Evolutionary conservation across 805 yeast genomes (phyloP).

Genomic region (Sugiyamaella smithiae): DNA sequence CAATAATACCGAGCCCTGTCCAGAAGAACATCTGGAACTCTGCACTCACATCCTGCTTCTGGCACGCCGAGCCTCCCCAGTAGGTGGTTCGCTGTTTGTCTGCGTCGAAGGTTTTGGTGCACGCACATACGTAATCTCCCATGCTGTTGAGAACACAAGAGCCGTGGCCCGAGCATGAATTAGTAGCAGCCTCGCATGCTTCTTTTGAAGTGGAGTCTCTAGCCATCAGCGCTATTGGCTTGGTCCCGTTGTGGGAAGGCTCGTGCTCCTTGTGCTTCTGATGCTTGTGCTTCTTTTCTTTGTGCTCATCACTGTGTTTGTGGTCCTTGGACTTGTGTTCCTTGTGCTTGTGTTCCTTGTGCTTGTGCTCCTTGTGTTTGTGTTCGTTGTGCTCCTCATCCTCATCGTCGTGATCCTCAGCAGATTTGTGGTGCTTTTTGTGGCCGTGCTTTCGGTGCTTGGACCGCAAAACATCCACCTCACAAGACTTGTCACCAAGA

Average conservation of each 20-base stretch:
- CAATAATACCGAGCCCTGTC: constrained; percentile 51
- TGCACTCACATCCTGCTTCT: constrained; percentile 63
- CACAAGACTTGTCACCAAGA: constrained; percentile 12
- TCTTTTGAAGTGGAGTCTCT: constrained; percentile 25
- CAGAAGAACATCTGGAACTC: constrained; percentile 69
- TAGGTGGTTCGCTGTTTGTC: constrained; percentile 31
- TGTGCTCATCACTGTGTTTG: neutral
- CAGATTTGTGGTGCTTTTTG: neutral
- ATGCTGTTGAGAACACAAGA: constrained; percentile 31
- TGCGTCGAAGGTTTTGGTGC: constrained; percentile 32
- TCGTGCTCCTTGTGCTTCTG: neutral
- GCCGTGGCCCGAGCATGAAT: constrained; percentile 40
- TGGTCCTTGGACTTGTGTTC: neutral
- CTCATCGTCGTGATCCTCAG: neutral
- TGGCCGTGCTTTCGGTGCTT: neutral
- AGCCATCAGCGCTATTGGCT: neutral
- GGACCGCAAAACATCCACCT: neutral
- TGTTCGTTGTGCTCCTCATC: neutral
- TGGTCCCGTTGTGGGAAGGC: neutral
- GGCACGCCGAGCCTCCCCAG: constrained; percentile 52
- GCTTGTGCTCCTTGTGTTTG: neutral
- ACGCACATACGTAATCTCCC: constrained; percentile 36
- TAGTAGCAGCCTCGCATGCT: constrained; percentile 33
- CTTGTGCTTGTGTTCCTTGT: neutral
- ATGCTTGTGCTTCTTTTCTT: neutral